A percentile compares a stretch with the other conserved stretches of the same genome.
Evolutionary conservation across 2,329 filamentous ascomycete genomes (phyloP).

Genomic region (Xylaria sp.): DNA sequence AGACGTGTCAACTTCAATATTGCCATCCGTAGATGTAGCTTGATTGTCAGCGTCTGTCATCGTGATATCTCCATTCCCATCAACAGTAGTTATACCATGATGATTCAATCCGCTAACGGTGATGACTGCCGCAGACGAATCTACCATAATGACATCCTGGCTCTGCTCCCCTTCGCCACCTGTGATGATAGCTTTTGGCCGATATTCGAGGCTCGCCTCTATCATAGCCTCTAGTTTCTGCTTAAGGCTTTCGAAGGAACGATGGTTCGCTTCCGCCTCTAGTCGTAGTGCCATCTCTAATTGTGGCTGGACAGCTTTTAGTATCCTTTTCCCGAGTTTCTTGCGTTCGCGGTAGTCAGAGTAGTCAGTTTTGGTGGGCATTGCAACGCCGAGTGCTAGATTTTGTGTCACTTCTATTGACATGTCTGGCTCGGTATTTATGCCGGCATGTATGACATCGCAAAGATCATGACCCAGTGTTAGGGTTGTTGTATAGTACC

Average conservation of each 20-base stretch:
- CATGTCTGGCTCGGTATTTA: slow-evolving; percentile 50
- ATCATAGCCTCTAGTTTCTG: slow-evolving; percentile 77
- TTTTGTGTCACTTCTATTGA: slow-evolving; percentile 36
- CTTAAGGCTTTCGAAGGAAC: slow-evolving; percentile 71
- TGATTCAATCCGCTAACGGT: slow-evolving; percentile 47
- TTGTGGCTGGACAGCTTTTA: slow-evolving; percentile 79
- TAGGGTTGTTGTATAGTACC: slow-evolving; percentile 64
- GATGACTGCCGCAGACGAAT: slow-evolving; percentile 54
- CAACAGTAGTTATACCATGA: slow-evolving; percentile 35
- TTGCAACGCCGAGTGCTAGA: slow-evolving; percentile 52
- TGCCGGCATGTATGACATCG: slow-evolving; percentile 57
- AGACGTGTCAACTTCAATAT: slow-evolving; percentile 55
- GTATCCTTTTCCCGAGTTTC: slow-evolving; percentile 85
- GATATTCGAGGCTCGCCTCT: slow-evolving; percentile 68
- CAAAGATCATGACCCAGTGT: slow-evolving; percentile 63
- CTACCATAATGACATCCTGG: slow-evolving; percentile 58
- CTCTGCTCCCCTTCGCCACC: slow-evolving; percentile 47
- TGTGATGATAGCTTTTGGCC: slow-evolving; percentile 45
- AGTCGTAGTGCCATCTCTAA: slow-evolving; percentile 77
- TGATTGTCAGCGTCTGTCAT: slow-evolving; percentile 48
- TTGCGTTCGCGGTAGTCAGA: slow-evolving; percentile 80
- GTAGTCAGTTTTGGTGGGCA: slow-evolving; percentile 56
- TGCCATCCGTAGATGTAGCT: slow-evolving; percentile 45
- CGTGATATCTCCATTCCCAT: slow-evolving; percentile 45
- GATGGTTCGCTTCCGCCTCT: slow-evolving; percentile 80